These are phyloP conservation scores for Cryptococcus sp. DNA, from an alignment of 1,284 basidiomycete species.

Conservation along the genomic window DNA sequence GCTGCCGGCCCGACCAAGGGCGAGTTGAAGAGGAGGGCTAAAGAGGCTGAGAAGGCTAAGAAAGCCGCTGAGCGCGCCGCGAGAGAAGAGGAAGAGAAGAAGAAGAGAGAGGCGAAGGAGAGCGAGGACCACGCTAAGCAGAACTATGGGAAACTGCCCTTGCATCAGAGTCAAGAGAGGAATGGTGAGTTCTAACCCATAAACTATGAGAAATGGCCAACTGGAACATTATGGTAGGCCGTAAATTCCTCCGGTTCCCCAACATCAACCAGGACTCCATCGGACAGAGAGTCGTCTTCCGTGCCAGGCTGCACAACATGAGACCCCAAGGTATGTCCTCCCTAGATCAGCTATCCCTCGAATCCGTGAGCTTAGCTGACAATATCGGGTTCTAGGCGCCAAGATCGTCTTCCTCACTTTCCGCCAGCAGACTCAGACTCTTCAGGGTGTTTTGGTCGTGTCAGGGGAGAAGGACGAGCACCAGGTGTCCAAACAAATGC, in stretches of 20 bases:
- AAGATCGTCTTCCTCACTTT: slow-evolving; percentile 96
- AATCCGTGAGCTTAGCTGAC: slow-evolving; percentile 5
- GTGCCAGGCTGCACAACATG: slow-evolving; percentile 88
- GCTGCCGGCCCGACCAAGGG: slow-evolving; percentile 69
- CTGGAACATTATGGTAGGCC: slow-evolving; percentile 45
- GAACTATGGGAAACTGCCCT: slow-evolving; percentile 85
- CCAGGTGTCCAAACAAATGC: slow-evolving; percentile 95
- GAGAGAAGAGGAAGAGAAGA: slow-evolving; percentile 73
- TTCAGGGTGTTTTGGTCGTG: slow-evolving; percentile 82
- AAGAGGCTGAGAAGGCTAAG: slow-evolving; percentile 88
- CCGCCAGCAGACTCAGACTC: slow-evolving; percentile 83
- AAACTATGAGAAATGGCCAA: too few species aligned
- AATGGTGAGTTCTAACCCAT: slow-evolving; percentile 43
- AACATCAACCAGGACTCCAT: slow-evolving; percentile 68
- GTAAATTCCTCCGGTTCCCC: slow-evolving; percentile 63
- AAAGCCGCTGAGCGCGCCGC: slow-evolving; percentile 83
- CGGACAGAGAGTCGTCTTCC: slow-evolving; percentile 79
- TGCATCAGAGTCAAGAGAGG: slow-evolving; percentile 84
- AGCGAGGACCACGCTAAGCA: slow-evolving; percentile 78
- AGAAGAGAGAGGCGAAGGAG: slow-evolving; percentile 71
- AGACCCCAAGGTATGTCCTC: slow-evolving; percentile 73
- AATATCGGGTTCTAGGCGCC: slow-evolving; percentile 50
- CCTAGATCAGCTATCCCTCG: not conserved
- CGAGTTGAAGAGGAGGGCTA: slow-evolving; percentile 89
- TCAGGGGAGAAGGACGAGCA: slow-evolving; percentile 61